Conservation (phyloP, 73 alveolate genomes). For the Paramecium octaurelia region DNA sequence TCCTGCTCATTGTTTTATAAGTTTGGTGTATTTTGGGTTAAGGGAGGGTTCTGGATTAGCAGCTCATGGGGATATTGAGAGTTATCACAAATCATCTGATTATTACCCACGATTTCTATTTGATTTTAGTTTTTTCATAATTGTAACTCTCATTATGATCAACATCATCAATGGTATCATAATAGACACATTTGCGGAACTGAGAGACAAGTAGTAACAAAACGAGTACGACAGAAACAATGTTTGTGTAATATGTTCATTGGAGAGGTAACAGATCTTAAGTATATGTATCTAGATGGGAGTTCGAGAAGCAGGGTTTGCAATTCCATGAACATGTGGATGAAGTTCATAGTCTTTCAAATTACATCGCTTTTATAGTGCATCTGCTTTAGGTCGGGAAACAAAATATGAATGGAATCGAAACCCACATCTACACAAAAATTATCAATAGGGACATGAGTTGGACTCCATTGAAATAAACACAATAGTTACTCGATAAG, state of each 20-base stretch:
- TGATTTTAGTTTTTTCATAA: conserved; percentile 72
- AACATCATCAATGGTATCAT: conserved; percentile 40
- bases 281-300: not conserved
- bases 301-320: not conserved
- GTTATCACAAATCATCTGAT: conserved; percentile 62
- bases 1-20: conserved; percentile 57
- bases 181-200: conserved; percentile 86
- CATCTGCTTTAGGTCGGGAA: not conserved
- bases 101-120: conserved; percentile 70
- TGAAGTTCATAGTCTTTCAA: not conserved
- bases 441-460: conserved; percentile 11
- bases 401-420: not conserved
- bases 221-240: conserved; percentile 78
- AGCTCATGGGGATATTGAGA: conserved; percentile 63
- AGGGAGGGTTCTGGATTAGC: conserved; percentile 91
- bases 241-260: conserved; percentile 81
- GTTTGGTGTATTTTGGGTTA: conserved; percentile 66
- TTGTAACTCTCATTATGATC: conserved; percentile 60
- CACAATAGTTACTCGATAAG: not conserved
- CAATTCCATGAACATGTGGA: not conserved
- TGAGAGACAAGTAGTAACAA: conserved; percentile 80
- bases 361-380: not conserved
- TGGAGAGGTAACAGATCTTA: conserved; percentile 63
- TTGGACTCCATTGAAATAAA: conserved; percentile 34
- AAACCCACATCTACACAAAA: conserved; percentile 52